Evolutionary conservation across 75 land plant species (phyloP).

Genomic region (Cryptomeria japonica): DNA sequence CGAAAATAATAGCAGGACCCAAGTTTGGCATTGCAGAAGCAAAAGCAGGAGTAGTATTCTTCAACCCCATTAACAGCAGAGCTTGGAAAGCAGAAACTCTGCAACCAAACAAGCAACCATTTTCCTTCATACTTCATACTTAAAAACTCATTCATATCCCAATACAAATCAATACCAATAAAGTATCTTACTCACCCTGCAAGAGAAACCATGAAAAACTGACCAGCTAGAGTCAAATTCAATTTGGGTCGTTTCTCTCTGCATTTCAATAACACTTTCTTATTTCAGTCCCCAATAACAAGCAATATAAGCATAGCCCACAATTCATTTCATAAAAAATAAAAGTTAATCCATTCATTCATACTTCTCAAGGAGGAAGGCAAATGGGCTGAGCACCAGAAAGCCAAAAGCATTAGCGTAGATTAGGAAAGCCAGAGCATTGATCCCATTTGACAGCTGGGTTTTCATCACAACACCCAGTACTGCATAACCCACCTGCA

Average conservation of each 20-base stretch:
- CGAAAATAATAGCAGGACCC: conserved; percentile 60
- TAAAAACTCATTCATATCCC: too few relatives aligned
- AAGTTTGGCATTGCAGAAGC: conserved; percentile 72
- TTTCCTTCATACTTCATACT: neutral
- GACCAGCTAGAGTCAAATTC: conserved; percentile 20
- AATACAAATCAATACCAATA: too few relatives aligned
- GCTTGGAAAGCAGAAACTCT: conserved; percentile 48
- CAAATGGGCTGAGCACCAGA: neutral
- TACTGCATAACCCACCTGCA: neutral
- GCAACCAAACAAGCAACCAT: neutral
- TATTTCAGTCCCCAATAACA: neutral
- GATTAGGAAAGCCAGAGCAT: neutral
- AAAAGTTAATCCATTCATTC: neutral
- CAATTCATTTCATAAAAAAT: neutral
- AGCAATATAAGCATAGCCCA: neutral
- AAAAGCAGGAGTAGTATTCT: conserved; percentile 59
- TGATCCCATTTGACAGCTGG: conserved; percentile 2
- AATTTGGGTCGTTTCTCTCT: conserved; percentile 51
- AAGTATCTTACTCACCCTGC: conserved; percentile 29
- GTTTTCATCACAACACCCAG: neutral
- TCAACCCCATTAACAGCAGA: conserved; percentile 36
- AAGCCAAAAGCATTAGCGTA: neutral
- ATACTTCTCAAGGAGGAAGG: conserved; percentile 9
- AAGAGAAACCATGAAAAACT: conserved; percentile 39
- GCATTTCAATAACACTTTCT: neutral